phyloP scores from a whole-genome alignment of 352 stramenopile genomes.

The Salisapilia sapeloensis region DNA sequence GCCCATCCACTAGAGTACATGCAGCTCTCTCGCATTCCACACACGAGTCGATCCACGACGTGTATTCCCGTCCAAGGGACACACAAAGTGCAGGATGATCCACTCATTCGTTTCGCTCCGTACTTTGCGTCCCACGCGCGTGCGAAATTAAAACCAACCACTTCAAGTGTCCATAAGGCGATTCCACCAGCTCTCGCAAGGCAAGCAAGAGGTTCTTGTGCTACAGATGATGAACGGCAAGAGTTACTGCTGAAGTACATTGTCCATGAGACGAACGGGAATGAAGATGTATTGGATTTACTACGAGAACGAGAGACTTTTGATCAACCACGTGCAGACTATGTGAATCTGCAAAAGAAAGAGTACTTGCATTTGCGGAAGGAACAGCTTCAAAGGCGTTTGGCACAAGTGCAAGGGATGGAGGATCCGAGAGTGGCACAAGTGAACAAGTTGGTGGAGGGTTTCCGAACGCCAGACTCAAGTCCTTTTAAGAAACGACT shows the following conservation, averaged over 20 bases:
- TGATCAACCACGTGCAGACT: slow-evolving; percentile 40
- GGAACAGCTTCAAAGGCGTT: no score
- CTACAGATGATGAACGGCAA: slow-evolving; percentile 39
- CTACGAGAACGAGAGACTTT: slow-evolving; percentile 24
- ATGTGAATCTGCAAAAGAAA: slow-evolving; percentile 26
- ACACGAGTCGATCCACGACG: slow-evolving; percentile 41
- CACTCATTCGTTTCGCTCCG: slow-evolving; percentile 65
- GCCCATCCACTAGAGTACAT: slow-evolving; percentile 17
- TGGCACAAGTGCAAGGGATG: no score
- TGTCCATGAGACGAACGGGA: slow-evolving; percentile 11
- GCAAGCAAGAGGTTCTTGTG: slow-evolving; percentile 13
- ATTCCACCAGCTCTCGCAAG: slow-evolving; percentile 12
- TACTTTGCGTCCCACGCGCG: no score
- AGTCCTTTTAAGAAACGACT: background rate
- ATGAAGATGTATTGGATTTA: slow-evolving; percentile 21
- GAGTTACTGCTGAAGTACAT: slow-evolving; percentile 53
- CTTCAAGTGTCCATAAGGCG: slow-evolving; percentile 12
- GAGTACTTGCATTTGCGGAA: no score
- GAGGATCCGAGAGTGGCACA: background rate
- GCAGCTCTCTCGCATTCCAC: slow-evolving; percentile 18
- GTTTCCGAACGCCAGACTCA: background rate
- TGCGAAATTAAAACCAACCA: slow-evolving; percentile 1
- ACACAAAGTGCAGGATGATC: slow-evolving; percentile 53
- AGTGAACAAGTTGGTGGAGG: background rate
- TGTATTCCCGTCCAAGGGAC: slow-evolving; percentile 29